Base-by-base conservation (phyloP, 495 filamentous ascomycete genomes). In the Xylaria venustula region DNA sequence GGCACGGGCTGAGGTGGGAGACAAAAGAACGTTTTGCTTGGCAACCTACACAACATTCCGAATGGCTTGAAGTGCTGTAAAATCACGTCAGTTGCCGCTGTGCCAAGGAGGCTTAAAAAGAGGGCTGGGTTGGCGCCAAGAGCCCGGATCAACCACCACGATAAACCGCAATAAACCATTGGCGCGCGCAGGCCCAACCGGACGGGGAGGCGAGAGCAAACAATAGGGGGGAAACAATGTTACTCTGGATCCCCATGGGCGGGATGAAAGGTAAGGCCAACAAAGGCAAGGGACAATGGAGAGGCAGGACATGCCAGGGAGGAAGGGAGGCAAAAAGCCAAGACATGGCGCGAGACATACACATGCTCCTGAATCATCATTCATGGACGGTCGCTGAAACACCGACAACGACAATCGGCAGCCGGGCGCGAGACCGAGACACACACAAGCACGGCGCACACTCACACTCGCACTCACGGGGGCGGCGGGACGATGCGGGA, bases 291-390 rank as follows among this genome's bases (percentile, higher is more conserved):
- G 28, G 14, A 28, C 17, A 26, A 34, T 44, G 44, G 19, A 34
- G 30, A 11, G 30, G 30, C 5, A 34, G 30, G 5, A 11, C 11
- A 11, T 11, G 30, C 30, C 30, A 5, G 30, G 30, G 30, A 5
- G 11, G 60, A 30, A n/a, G n/a, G n/a, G n/a, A n/a, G n/a, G n/a
- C n/a, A n/a, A n/a, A 50, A 26, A 45, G 52, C 42, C 42, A 57
- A 41, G 52, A 50, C 53, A 64, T 44, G 14, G 34, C 32, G 61
- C 58, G 58, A 64, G 64, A 69, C 69, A 69, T 71, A 71, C 69
- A 71, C 69, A 71, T 71, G 69, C 69, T 71, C 67, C 64, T 67
- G 58, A 69, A 66, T 69, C 69, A 71, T 71, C 64, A 67, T 64
- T 65, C 61, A 57, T 48, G 63, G 40, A 51, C 30, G 54, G 61